A percentile compares a stretch with the other conserved stretches of the same genome.
Evolutionary conservation across 768 basidiomycete species (phyloP).

Genomic region (Collybia sp.): DNA sequence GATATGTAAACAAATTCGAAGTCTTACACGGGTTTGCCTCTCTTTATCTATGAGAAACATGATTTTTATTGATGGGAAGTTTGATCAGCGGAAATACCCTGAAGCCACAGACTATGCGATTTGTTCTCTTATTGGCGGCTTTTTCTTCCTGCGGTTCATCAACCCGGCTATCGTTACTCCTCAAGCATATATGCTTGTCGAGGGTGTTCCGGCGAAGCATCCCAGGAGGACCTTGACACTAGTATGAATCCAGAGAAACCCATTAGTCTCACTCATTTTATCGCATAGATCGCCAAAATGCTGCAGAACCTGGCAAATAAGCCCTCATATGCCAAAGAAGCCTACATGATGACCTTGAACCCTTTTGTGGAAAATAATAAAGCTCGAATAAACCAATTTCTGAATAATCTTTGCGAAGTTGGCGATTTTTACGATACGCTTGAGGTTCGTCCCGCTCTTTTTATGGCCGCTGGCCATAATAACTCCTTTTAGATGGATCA

Average conservation of each 20-base stretch:
- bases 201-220: slow-evolving; percentile 96
- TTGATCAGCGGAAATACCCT: slow-evolving; percentile 90
- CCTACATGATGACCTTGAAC: slow-evolving; percentile 97
- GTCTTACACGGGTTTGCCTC: slow-evolving; percentile 79
- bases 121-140: slow-evolving; percentile 97
- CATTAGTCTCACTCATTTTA: slow-evolving; percentile 4
- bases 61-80: slow-evolving; percentile 1
- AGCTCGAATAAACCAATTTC: slow-evolving; percentile 93
- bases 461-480: background rate
- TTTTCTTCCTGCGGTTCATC: slow-evolving; percentile 99
- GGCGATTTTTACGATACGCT: slow-evolving; percentile 99
- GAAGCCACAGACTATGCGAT: slow-evolving; percentile 98
- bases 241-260: slow-evolving; percentile 36
- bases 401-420: slow-evolving; percentile 96
- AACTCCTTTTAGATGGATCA: slow-evolving; percentile 83
- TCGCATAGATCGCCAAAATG: slow-evolving; percentile 93
- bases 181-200: slow-evolving; percentile 99
- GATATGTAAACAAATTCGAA: slow-evolving; percentile 99
- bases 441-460: slow-evolving; percentile 56
- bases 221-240: slow-evolving; percentile 94
- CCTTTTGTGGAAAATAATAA: slow-evolving; percentile 99
- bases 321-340: slow-evolving; percentile 95
- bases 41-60: background rate
- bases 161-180: slow-evolving; percentile 99
- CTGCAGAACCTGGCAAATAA: slow-evolving; percentile 99